Base-by-base conservation (phyloP, 345 rosid species). In the Eucalyptus tenuipes region DNA sequence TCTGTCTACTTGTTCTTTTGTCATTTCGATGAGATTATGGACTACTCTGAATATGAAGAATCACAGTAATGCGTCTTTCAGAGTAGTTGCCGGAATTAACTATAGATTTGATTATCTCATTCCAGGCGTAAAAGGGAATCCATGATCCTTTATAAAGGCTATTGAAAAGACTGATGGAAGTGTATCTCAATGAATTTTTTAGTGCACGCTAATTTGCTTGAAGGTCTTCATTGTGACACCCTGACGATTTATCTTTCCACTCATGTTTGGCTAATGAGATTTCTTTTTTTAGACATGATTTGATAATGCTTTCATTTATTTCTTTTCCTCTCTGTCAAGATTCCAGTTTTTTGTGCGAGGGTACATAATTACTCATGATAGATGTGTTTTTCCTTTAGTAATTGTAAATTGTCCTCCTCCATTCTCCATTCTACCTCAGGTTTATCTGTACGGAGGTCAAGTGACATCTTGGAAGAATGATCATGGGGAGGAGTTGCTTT, bases 381-480 rank as follows among this genome's bases (percentile, higher is more conserved):
- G 42, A 75, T 87, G 31, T 15, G 50, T 71, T 87, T 87, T 49
- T 81, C 37, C 53, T 15, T 48, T 27, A 47, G 53, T 85, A 85
- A 37, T 85, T 85, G 55, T 49, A 37, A 53, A n/a, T 49, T 85
- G 44, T n/a, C 59, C 24, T 48, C 44, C 45, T 52, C 47, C 31
- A 7, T 49, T 88, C 45, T 52, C 47, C 31, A 7, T 49, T 88
- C 85, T 53, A 89, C 90, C 90, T 75, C 92, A 97, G 98, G 94
- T 97, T n/a, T 97, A 95, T 89, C 88, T 96, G 93, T 95, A 96
- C 87, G 99, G 99, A 27, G 99, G 92, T 85, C 99, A 96, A 25
- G 97, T 97, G 87, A 97, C 99, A 81, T 96, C 99, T 90, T 97
- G 99, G 99, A 96, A 93, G 94, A 95, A 97, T 93, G 96, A 94